Base-by-base conservation (phyloP, 805 yeast species). In the Suhomyces xylopsoci region DNA sequence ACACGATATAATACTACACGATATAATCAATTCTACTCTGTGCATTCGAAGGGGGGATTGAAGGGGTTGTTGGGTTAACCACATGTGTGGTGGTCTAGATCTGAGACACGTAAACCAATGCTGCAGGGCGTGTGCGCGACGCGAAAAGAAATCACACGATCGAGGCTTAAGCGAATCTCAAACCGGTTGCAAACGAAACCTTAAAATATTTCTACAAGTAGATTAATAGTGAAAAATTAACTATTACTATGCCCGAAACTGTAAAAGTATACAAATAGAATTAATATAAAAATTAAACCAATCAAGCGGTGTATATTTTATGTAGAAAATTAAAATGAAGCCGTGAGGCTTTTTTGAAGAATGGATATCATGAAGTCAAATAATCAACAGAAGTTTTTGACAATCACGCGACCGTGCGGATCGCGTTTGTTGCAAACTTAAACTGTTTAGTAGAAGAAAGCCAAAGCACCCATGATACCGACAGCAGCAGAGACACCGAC, bases 401-500 rank as follows among this genome's bases (percentile, higher is more conserved):
- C 34, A 30, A n/a, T 6, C n/a, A n/a, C 4, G 14, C 34, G 17
- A 32, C 8, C 36, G 36, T 32, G 36, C 36, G 36, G 17, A n/a
- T 32, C 36, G 36, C 2, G 3, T n/a, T 5, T 32, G 7, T 7
- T 14, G n/a, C 25, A 30, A 32, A 38, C 24, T 15, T 42, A 42
- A 42, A 15, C 17, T 42, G 28, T 15, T 42, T 42, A 42, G 45
- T 47, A 55, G 47, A 57, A 48, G 56, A 52, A 55, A 43, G 58
- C 58, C 40, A 51, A 53, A 38, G 49, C 55, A 49, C 55, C 60
- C 43, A 52, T 36, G 43, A 56, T 19, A 38, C 42, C 42, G 42
- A 19, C 32, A 51, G 54, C 48, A 19, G 55, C 28, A 38, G 49
- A 52, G 44, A 51, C 46, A 44, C 48, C 45, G 22, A 56, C 24